Percentiles rank a stretch among this genome's conserved stretches.
Evolutionary conservation across 805 yeast species (phyloP).

Genomic region (Candida silvatica): DNA sequence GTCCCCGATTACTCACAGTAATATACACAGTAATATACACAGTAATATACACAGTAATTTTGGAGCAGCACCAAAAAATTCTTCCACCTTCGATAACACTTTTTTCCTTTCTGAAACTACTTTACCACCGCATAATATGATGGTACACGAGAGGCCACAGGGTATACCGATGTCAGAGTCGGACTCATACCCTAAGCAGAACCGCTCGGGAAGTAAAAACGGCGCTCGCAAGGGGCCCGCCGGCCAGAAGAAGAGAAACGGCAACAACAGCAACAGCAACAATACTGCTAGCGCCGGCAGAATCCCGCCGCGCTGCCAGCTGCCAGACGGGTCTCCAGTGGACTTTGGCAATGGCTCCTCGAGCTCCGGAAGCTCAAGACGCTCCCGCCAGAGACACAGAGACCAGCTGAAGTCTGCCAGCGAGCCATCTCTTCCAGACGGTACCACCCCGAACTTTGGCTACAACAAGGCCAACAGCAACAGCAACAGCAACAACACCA

Average conservation of each 20-base stretch:
- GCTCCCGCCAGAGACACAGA: conserved; percentile 1
- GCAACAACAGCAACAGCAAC: conserved; percentile 36
- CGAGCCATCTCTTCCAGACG: conserved; percentile 3
- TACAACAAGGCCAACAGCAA: background rate
- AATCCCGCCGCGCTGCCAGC: conserved; percentile 25
- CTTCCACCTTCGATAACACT: too few species aligned
- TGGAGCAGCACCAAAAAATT: too few species aligned
- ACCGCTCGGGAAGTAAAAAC: background rate
- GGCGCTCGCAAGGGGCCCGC: background rate
- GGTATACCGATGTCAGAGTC: conserved; percentile 13
- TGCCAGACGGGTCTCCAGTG: conserved; percentile 20
- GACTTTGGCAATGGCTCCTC: conserved; percentile 15
- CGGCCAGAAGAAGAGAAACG: conserved; percentile 15
- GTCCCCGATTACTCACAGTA: too few species aligned
- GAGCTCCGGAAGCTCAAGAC: conserved; percentile 9
- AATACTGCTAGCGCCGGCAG: conserved; percentile 16
- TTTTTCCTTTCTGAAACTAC: background rate
- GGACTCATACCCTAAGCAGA: background rate
- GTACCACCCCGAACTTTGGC: conserved; percentile 9
- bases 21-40: too few species aligned
- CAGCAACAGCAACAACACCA: conserved; percentile 11
- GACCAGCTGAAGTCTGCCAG: conserved; percentile 3
- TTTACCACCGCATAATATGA: conserved; percentile 7
- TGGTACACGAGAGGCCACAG: conserved; percentile 15
- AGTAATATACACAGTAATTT: too few species aligned